Conservation (phyloP, 1,284 basidiomycete genomes). For the Leccinum griseonigrum region DNA sequence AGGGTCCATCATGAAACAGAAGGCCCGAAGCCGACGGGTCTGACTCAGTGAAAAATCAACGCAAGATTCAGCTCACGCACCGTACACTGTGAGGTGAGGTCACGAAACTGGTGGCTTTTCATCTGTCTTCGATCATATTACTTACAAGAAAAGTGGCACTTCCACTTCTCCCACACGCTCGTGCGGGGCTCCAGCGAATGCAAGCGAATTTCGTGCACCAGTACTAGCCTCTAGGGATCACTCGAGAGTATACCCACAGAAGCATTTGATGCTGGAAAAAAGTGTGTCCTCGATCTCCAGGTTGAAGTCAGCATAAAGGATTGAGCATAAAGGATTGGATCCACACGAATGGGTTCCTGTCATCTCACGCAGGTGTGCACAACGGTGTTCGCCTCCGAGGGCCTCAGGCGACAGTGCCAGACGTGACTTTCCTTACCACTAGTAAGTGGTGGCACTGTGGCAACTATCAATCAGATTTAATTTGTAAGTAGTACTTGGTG, state of each 20-base stretch:
- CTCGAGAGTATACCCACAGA: not conserved
- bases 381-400: not conserved
- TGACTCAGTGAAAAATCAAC: not conserved
- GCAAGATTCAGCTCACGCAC: not conserved
- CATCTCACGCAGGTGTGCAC: not conserved
- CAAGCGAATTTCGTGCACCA: not conserved
- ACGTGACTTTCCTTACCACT: not conserved
- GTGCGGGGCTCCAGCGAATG: not conserved
- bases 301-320: no score
- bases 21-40: not conserved
- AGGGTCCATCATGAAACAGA: not conserved
- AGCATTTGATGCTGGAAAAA: not conserved
- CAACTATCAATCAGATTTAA: not conserved
- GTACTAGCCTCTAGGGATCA: not conserved
- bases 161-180: not conserved
- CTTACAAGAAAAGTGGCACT: not conserved
- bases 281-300: not conserved
- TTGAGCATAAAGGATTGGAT: not conserved
- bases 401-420: not conserved
- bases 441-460: not conserved
- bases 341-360: not conserved
- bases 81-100: not conserved
- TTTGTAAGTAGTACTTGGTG: not conserved
- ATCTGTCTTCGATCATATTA: no score
- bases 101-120: no score